phyloP scores from a whole-genome alignment of 73 alveolate genomes.

The Paramecium primaurelia region DNA sequence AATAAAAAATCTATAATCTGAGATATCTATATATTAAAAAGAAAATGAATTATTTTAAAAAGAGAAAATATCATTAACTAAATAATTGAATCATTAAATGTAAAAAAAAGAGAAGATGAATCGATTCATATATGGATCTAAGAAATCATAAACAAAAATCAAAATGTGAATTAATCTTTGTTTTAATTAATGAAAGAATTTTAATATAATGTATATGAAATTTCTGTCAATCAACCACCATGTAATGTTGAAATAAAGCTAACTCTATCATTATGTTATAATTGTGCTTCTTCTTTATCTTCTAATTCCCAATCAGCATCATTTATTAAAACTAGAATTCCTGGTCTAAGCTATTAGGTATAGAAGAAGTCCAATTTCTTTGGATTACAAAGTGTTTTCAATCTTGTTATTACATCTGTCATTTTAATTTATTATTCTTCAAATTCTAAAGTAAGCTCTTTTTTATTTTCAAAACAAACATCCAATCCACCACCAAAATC shows the following conservation, averaged over 20 bases:
- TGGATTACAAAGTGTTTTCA: not conserved
- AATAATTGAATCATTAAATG: not conserved
- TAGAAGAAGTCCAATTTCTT: constrained; percentile 53
- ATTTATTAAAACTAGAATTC: constrained; percentile 89
- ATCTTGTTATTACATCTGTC: constrained; percentile 15
- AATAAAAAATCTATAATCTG: not conserved
- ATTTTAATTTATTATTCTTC: constrained; percentile 39
- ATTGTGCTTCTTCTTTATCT: constrained; percentile 73
- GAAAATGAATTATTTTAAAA: not conserved
- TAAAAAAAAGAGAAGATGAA: not conserved
- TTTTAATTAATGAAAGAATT: not conserved
- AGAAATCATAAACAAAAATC: not conserved
- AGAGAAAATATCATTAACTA: not conserved
- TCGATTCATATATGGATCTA: constrained; percentile 7
- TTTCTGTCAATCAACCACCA: constrained; percentile 80
- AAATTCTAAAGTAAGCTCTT: not conserved
- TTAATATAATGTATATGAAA: not conserved
- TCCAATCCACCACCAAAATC: constrained; percentile 58
- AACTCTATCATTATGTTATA: constrained; percentile 77
- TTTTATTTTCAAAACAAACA: constrained; percentile 36
- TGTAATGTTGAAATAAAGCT: constrained; percentile 91
- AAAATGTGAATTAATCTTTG: not conserved
- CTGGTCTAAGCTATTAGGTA: constrained; percentile 73
- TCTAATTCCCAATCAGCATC: constrained; percentile 96
- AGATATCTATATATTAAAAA: not conserved